Conservation (phyloP, 306 rosid genomes). For the Cicer cuneatum region DNA sequence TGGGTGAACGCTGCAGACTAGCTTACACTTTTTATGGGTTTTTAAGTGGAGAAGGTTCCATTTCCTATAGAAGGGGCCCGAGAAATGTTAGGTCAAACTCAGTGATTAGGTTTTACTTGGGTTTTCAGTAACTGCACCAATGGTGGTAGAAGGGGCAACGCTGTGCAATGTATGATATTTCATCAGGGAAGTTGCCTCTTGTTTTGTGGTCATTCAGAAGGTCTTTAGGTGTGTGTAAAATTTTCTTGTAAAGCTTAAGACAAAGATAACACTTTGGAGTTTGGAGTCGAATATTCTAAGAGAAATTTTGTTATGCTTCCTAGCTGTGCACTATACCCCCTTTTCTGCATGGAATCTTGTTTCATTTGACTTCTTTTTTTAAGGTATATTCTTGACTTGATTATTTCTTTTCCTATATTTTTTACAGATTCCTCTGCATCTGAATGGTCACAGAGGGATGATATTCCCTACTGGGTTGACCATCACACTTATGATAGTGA, state of each 20-base stretch:
- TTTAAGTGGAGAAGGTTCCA: conserved; percentile 7
- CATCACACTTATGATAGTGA: conserved; percentile 50
- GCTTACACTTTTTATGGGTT: neutral
- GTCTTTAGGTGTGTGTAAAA: neutral
- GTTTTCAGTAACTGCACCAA: conserved; percentile 4
- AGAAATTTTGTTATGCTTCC: conserved; percentile 24
- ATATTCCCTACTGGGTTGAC: conserved; percentile 51
- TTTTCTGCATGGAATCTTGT: conserved; percentile 15
- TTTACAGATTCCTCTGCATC: conserved; percentile 59
- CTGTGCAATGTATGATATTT: neutral
- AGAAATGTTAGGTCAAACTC: conserved; percentile 12
- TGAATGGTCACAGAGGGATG: conserved; percentile 62
- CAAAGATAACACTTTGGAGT: conserved; percentile 10
- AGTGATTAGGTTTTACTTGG: neutral
- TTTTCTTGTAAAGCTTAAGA: neutral
- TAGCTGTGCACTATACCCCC: neutral
- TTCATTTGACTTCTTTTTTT: conserved; percentile 29
- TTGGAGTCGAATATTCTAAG: conserved; percentile 17
- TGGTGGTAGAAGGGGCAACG: neutral
- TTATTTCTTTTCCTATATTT: conserved; percentile 29
- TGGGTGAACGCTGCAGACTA: conserved; percentile 1
- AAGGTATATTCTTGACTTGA: conserved; percentile 13
- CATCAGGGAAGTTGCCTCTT: conserved; percentile 5
- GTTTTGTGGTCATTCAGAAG: neutral
- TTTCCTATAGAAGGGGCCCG: neutral